Evolutionary conservation across 768 basidiomycete species (phyloP).

Genomic region (Coprinopsis sp.): DNA sequence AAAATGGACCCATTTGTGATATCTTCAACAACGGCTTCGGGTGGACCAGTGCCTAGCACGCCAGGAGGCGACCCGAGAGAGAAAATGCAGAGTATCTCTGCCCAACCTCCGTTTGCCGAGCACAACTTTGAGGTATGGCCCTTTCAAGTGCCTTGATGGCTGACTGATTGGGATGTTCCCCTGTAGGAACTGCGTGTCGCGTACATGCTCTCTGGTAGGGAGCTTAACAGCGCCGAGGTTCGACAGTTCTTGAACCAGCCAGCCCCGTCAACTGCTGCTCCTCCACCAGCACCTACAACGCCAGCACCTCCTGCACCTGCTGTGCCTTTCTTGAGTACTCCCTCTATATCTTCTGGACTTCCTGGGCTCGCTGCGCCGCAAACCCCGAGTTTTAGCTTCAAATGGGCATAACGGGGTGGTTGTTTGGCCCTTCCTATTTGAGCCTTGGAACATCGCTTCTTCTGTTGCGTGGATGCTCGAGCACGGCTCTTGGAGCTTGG

Average conservation of each 20-base stretch:
- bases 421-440: too few relatives aligned
- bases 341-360: too few relatives aligned
- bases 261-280: not conserved
- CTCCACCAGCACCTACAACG: not conserved
- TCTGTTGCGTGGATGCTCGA: too few relatives aligned
- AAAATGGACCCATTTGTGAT: constrained; percentile 9
- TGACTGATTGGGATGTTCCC: not conserved
- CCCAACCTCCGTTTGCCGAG: constrained; percentile 10
- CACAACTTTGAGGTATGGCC: constrained; percentile 15
- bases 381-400: too few relatives aligned
- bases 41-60: not conserved
- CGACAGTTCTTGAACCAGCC: constrained; percentile 4
- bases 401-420: too few relatives aligned
- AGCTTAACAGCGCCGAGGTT: constrained; percentile 14
- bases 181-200: constrained; percentile 14
- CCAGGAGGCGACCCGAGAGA: not conserved
- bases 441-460: too few relatives aligned
- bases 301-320: too few relatives aligned
- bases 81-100: constrained; percentile 9
- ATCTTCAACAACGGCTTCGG: not conserved
- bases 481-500: too few relatives aligned
- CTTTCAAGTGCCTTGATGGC: not conserved
- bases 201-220: constrained; percentile 11
- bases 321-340: too few relatives aligned
- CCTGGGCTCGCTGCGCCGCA: too few relatives aligned